phyloP scores from a whole-genome alignment of 2,329 filamentous ascomycete species.

The Aurifilum marmelostoma region DNA sequence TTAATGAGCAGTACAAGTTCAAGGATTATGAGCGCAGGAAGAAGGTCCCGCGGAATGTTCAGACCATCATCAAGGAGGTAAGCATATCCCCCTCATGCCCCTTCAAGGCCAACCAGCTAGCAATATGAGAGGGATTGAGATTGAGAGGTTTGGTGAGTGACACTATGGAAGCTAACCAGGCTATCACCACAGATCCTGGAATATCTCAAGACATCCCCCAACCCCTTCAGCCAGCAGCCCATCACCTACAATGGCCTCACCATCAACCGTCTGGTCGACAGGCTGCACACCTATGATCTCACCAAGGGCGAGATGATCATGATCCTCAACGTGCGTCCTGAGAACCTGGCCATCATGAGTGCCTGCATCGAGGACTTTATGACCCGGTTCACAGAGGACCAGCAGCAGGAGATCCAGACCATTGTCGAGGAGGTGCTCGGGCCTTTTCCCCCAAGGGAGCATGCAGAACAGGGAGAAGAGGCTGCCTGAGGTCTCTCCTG shows the following conservation, averaged over 20 bases:
- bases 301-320: conserved; percentile 71
- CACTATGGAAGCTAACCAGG: conserved; percentile 16
- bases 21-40: conserved; percentile 44
- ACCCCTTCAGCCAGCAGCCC: conserved; percentile 59
- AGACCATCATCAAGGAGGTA: conserved; percentile 69
- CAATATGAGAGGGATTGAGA: neutral
- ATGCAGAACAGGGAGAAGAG: conserved; percentile 29
- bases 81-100: conserved; percentile 25
- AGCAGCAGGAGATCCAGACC: conserved; percentile 61
- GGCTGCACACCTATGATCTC: conserved; percentile 60
- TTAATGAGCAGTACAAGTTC: conserved; percentile 57
- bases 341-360: conserved; percentile 60
- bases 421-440: conserved; percentile 63
- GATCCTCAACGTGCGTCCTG: conserved; percentile 68
- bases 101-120: neutral
- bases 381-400: conserved; percentile 59
- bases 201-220: conserved; percentile 59
- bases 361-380: conserved; percentile 68
- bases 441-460: conserved; percentile 42
- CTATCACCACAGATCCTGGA: conserved; percentile 54
- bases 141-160: too few species aligned
- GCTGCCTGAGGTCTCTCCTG: conserved; percentile 16
- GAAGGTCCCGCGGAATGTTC: conserved; percentile 57
- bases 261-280: conserved; percentile 57
- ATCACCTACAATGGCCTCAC: conserved; percentile 55